Evolutionary conservation across 306 rosid genomes (phyloP).

Genomic region (Adenanthera pavonina): DNA sequence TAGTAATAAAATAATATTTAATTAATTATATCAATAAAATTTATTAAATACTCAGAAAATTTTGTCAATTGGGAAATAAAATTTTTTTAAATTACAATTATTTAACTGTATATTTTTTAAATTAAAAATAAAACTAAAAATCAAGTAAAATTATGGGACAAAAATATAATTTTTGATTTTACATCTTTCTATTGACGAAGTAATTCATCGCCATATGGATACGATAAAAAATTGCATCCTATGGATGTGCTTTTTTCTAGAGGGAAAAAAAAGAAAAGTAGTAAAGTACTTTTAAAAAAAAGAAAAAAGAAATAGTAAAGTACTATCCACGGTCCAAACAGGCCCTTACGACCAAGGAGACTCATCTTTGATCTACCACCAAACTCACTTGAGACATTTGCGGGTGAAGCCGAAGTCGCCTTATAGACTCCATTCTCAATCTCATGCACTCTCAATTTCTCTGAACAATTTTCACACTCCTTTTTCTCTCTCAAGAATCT

Average conservation of each 20-base stretch:
- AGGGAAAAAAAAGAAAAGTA: no score
- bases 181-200: no score
- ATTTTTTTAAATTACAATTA: no score
- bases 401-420: background rate
- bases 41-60: no score
- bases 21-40: no score
- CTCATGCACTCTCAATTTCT: slow-evolving; percentile 8
- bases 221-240: background rate
- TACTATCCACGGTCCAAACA: background rate
- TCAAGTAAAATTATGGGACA: no score
- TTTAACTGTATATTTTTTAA: no score
- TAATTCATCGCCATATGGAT: background rate
- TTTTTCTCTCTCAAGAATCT: slow-evolving; percentile 1
- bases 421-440: background rate
- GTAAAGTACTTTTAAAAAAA: no score
- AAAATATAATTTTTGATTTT: no score
- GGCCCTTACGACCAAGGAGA: background rate
- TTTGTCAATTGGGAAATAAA: no score
- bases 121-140: no score
- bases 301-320: background rate
- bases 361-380: background rate
- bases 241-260: background rate
- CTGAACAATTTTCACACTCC: background rate
- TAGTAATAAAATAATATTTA: no score
- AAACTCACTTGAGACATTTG: background rate